Evolutionary conservation across 257 asterid species (phyloP).

Genomic region (Nicotiana tomentosiformis): DNA sequence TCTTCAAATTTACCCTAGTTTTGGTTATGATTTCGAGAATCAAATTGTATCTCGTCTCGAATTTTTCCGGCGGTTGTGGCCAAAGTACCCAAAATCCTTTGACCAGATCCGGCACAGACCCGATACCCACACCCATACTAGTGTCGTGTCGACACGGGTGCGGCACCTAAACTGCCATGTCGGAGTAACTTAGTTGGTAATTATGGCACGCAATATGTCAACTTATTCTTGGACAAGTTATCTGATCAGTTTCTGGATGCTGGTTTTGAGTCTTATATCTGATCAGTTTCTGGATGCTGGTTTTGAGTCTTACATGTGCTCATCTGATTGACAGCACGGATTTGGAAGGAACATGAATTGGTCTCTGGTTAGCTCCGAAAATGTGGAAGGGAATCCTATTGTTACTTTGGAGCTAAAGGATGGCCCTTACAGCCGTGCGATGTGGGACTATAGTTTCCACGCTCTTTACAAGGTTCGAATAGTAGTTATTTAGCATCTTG

Average conservation of each 20-base stretch:
- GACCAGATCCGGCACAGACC: no score
- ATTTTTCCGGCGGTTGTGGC: no score
- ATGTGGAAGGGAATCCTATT: slow-evolving; percentile 60
- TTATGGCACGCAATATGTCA: neutral
- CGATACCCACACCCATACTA: no score
- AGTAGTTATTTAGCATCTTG: neutral
- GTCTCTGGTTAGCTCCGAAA: slow-evolving; percentile 63
- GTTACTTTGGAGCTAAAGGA: slow-evolving; percentile 85
- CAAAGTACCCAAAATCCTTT: no score
- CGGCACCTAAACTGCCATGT: no score
- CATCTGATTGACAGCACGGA: slow-evolving; percentile 70
- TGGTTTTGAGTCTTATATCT: slow-evolving; percentile 17
- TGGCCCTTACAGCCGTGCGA: slow-evolving; percentile 80
- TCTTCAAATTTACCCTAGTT: no score
- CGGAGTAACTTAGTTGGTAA: neutral
- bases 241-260: slow-evolving; percentile 16
- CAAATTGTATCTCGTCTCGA: no score
- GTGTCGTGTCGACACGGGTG: no score
- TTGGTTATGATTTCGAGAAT: no score
- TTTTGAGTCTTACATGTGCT: slow-evolving; percentile 17
- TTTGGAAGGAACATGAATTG: slow-evolving; percentile 92
- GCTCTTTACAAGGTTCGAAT: slow-evolving; percentile 68
- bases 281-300: neutral
- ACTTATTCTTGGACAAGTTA: neutral
- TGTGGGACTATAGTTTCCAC: slow-evolving; percentile 95